Base-by-base conservation (phyloP, 169 alveolate genomes). In the Theileria annulata region DNA sequence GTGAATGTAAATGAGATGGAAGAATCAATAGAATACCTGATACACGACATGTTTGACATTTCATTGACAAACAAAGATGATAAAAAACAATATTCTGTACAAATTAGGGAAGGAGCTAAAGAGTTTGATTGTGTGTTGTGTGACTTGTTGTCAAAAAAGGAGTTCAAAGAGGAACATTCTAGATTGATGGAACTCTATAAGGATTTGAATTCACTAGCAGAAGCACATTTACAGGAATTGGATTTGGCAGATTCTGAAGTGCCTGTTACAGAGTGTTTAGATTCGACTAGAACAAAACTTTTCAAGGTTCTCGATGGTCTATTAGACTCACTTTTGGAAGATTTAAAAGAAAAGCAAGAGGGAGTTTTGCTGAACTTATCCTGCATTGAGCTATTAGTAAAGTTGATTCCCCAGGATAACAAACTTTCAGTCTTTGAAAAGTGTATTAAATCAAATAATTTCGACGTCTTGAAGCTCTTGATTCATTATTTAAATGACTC, bases 21-120 rank as follows among this genome's bases (percentile, higher is more conserved):
- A 13, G 85, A 80, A 33, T 30, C 80, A 19, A 58, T 80, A 2
- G 88, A 80, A 19, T 69, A 25, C 68, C 79, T 80, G 17, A 25
- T 56, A 21, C 25, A 63, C 35, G 88, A 80, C 68, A 73, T 80
- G 88, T 80, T 80, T 63, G 88, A 80, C 75, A 27, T 80, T 3
- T 47, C 13, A 23, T 1, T 19, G 15, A 75, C 23, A 9, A 71
- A 48, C 25, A 51, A 21, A 0, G 48, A 9, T 68, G 83, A 68
- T 58, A 3, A 33, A n/a, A 63, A 35, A 63, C 9, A 15, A 5
- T 63, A 30, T n/a, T n/a, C 56, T 23, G 51, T 63, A 31, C 31
- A 42, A 15, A n/a, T 23, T 3, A 69, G 13, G 47, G 72, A 15
- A 33, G 49, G n/a, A 27, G 4, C 33, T 15, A 2, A n/a, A 19